phyloP scores from a whole-genome alignment of 768 basidiomycete genomes.

The Mycena vulgaris region DNA sequence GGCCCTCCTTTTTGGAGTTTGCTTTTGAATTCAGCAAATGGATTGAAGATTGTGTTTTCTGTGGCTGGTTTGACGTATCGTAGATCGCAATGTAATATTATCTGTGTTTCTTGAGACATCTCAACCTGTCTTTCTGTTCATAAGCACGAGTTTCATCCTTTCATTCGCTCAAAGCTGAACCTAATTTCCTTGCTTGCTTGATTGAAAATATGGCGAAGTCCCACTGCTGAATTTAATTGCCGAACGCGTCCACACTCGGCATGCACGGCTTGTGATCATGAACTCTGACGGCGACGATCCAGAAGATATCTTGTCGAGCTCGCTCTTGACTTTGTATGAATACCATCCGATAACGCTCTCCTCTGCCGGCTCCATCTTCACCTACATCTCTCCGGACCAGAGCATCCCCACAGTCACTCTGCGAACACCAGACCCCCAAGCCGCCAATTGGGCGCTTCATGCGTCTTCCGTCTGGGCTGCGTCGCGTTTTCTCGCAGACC shows the following conservation, averaged over 20 bases:
- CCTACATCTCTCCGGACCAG: constrained; percentile 52
- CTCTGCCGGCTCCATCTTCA: constrained; percentile 68
- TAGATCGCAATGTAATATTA: no score
- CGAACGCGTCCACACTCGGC: no score
- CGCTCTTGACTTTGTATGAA: constrained; percentile 75
- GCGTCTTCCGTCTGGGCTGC: constrained; percentile 85
- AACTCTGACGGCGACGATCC: constrained; percentile 51
- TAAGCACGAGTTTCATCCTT: no score
- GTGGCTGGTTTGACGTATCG: not conserved
- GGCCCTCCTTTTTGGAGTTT: not conserved
- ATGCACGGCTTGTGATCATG: not conserved
- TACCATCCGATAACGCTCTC: constrained; percentile 73
- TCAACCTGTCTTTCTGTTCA: no score
- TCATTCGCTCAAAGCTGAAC: no score
- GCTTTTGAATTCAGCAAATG: no score
- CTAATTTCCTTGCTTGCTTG: no score
- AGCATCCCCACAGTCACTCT: constrained; percentile 57
- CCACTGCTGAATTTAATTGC: no score
- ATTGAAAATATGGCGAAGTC: no score
- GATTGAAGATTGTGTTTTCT: not conserved
- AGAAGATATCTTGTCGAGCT: constrained; percentile 79
- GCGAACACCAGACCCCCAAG: constrained; percentile 73
- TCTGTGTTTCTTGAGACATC: no score
- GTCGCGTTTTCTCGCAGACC: constrained; percentile 77
- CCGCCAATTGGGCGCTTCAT: constrained; percentile 82